phyloP scores from a whole-genome alignment of 352 stramenopile species.

The Blastocystis sp. region DNA sequence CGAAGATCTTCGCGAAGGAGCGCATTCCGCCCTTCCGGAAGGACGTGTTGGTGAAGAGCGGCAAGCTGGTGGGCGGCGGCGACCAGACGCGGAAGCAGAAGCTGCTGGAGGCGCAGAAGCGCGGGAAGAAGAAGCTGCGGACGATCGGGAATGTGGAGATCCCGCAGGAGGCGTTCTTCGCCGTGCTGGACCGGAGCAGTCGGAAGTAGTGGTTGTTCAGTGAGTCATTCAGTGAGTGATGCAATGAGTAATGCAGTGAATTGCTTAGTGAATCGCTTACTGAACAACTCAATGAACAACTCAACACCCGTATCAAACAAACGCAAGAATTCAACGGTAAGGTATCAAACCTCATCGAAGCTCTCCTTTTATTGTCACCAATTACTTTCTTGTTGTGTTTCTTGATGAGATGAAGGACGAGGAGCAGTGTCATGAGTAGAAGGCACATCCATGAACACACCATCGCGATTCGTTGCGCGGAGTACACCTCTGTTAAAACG shows the following conservation, averaged over 20 bases:
- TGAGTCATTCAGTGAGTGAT: too few species aligned
- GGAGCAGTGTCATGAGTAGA: too few species aligned
- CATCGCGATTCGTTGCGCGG: neutral
- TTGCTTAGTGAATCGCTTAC: too few species aligned
- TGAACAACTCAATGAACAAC: too few species aligned
- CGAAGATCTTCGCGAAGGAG: constrained; percentile 94
- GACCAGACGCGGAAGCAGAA: constrained; percentile 98
- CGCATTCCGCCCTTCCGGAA: constrained; percentile 94
- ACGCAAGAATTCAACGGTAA: too few species aligned
- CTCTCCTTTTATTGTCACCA: too few species aligned
- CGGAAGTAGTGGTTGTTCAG: too few species aligned
- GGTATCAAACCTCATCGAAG: too few species aligned
- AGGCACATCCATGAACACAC: neutral
- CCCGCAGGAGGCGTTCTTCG: constrained; percentile 96
- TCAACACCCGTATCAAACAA: too few species aligned
- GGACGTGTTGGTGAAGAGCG: constrained; percentile 89
- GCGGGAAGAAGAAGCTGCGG: constrained; percentile 96
- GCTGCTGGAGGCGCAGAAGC: constrained; percentile 97
- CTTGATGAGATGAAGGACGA: neutral
- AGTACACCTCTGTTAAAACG: neutral
- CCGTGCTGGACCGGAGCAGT: constrained; percentile 82
- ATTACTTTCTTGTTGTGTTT: neutral
- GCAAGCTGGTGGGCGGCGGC: constrained; percentile 88
- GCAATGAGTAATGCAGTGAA: too few species aligned
- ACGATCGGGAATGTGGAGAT: constrained; percentile 92